Evolutionary conservation across 805 yeast species (phyloP), one percentile per base, ranked within the genome.

Genomic region (Kodamaea laetipori): DNA sequence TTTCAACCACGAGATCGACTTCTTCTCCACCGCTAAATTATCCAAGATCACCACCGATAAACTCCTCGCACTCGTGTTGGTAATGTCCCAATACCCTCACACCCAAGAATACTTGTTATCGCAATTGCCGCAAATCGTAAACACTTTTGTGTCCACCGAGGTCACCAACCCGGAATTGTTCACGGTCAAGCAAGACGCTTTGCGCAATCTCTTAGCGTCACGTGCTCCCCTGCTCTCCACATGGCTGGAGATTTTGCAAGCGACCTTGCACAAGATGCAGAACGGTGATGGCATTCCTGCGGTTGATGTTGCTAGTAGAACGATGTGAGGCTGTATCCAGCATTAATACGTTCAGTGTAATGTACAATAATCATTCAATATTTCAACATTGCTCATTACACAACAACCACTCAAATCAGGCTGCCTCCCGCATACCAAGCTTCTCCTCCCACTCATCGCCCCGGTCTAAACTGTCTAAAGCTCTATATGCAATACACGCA

Each of bases 81-180:
- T 41, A 11, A 30, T 64, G 17, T 51, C 71, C 1, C 44, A 46
- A 15, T 43, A 49, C 19, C 19, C 48, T 1, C 58, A 56, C 44
- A 53, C 57, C 7, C 51, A 51, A 9, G 28, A 39, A 16, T 60
- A 53, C 43, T 40, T 66, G 13, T 51, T 64, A 23, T 49, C 48
- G 23, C 41, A 54, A 12, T 40, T 62, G 12, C 70, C 69, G 2
- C 54, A 46, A 21, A 47, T 61, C 1, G 45, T 66, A 11, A 48
- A 52, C 19, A 52, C 55, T 11, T 53, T 52, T 38, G 40, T 66
- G 6, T 32, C 57, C n/a, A 48, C 51, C 9, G 40, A 50, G 2
- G 40, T 48, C 4, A 32, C 43, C 6, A 45, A 51, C 9, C 46
- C 61, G 10, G 61, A 61, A 17, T 40, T 66, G 10, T 65, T 60